phyloP scores from a whole-genome alignment of 2,329 filamentous ascomycete species.

The Epichloe baconii region DNA sequence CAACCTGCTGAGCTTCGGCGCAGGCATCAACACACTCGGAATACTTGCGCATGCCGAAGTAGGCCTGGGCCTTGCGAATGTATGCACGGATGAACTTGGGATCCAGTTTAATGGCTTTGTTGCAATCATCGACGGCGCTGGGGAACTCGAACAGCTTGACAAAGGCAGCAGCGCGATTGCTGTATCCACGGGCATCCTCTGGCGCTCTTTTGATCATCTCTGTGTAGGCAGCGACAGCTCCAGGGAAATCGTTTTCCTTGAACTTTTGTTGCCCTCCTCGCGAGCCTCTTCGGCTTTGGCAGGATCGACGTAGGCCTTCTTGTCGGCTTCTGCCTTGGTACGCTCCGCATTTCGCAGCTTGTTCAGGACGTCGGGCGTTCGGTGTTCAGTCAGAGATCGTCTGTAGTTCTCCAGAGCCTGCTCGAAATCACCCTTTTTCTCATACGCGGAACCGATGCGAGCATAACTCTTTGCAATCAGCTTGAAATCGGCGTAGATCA shows the following conservation, averaged over 20 bases:
- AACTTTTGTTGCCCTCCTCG: constrained; percentile 93
- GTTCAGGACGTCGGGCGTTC: constrained; percentile 81
- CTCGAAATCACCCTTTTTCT: constrained; percentile 70
- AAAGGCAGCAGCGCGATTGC: constrained; percentile 91
- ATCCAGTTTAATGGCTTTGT: constrained; percentile 81
- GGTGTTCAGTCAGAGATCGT: constrained; percentile 89
- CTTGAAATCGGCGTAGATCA: constrained; percentile 93
- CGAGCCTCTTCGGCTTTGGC: constrained; percentile 90
- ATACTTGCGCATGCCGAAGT: constrained; percentile 97
- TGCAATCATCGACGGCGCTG: constrained; percentile 82
- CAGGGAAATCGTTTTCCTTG: constrained; percentile 93
- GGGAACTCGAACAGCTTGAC: constrained; percentile 96
- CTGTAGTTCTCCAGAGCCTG: constrained; percentile 83
- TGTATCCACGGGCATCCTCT: constrained; percentile 85
- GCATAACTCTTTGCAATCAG: constrained; percentile 96
- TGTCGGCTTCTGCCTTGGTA: constrained; percentile 62
- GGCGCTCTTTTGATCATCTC: constrained; percentile 97
- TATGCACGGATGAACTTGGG: constrained; percentile 90
- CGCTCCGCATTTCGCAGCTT: constrained; percentile 91
- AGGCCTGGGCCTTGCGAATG: constrained; percentile 88
- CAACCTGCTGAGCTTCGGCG: constrained; percentile 64
- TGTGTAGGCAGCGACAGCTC: constrained; percentile 80
- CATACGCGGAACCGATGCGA: constrained; percentile 85
- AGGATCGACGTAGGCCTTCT: constrained; percentile 74
- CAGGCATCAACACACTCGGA: constrained; percentile 87